phyloP scores from a whole-genome alignment of 1,284 basidiomycete species.

The Mycosarcoma mackinlayi region DNA sequence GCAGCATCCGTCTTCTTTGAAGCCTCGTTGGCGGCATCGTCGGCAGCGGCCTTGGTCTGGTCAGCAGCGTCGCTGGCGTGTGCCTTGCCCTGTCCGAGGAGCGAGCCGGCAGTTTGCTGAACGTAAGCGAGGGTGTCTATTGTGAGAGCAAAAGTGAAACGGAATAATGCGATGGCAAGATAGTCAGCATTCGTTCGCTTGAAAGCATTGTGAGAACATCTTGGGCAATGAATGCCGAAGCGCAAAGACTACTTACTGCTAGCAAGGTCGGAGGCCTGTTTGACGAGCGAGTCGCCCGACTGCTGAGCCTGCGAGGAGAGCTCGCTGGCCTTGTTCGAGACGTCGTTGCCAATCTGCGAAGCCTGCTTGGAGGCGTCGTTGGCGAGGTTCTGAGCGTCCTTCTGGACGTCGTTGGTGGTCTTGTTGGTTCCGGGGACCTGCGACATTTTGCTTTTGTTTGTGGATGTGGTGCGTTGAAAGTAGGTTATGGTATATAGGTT shows the following conservation, averaged over 20 bases:
- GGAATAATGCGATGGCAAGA: no score
- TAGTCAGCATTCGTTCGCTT: slow-evolving; percentile 1
- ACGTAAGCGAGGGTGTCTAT: slow-evolving; percentile 50
- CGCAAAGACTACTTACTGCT: slow-evolving; percentile 27
- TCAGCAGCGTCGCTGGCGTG: slow-evolving; percentile 39
- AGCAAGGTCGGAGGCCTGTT: slow-evolving; percentile 50
- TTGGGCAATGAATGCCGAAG: background rate
- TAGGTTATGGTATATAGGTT: background rate
- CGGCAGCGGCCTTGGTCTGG: slow-evolving; percentile 46
- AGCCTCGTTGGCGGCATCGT: slow-evolving; percentile 48
- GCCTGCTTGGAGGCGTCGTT: slow-evolving; percentile 47
- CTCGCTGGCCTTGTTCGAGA: slow-evolving; percentile 39
- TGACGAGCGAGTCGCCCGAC: slow-evolving; percentile 38
- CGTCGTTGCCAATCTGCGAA: slow-evolving; percentile 34
- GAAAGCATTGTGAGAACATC: no score
- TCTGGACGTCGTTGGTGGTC: slow-evolving; percentile 44
- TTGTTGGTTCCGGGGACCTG: slow-evolving; percentile 49
- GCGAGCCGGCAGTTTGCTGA: slow-evolving; percentile 46
- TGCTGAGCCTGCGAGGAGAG: slow-evolving; percentile 39
- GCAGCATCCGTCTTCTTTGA: slow-evolving; percentile 37
- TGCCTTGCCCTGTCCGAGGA: slow-evolving; percentile 47
- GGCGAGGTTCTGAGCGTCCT: slow-evolving; percentile 48
- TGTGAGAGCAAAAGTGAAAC: background rate
- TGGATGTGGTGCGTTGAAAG: background rate
- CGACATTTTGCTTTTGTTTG: slow-evolving; percentile 49